Conservation (phyloP, 306 rosid genomes). For the Rubus parviflorus region DNA sequence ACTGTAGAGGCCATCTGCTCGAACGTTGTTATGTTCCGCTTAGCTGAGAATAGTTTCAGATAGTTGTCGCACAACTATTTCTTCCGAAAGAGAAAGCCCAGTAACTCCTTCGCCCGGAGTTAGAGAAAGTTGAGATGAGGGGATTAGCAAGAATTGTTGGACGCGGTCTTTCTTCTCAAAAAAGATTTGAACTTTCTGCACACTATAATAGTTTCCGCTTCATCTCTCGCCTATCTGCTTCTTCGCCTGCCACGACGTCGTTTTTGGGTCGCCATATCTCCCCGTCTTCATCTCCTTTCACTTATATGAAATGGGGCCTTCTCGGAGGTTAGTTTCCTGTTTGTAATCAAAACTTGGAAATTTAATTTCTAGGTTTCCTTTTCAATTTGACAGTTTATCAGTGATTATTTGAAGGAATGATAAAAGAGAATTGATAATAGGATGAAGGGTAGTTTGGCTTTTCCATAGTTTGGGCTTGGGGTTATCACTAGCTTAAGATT, state of each 20-base stretch:
- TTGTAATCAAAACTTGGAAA: not conserved
- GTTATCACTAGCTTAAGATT: not conserved
- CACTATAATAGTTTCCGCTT: not conserved
- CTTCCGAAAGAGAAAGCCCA: not conserved
- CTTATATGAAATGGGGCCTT: slow-evolving; percentile 31
- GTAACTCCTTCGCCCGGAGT: not conserved
- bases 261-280: slow-evolving; percentile 17
- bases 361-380: not conserved
- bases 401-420: not conserved
- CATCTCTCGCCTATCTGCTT: slow-evolving; percentile 26
- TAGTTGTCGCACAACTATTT: not conserved
- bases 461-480: not conserved
- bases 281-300: slow-evolving; percentile 17
- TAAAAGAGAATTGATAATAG: too few relatives aligned
- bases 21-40: not conserved
- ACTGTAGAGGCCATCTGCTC: not conserved
- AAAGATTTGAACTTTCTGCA: slow-evolving; percentile 2
- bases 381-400: not conserved
- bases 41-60: too few relatives aligned
- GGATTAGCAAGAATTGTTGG: slow-evolving; percentile 39
- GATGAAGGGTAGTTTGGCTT: not conserved
- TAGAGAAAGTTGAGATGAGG: slow-evolving; percentile 34
- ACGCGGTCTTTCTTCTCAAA: slow-evolving; percentile 33
- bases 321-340: slow-evolving; percentile 38
- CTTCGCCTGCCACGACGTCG: slow-evolving; percentile 36